phyloP scores from a whole-genome alignment of 352 stramenopile species.

The Phytophthora sojae region DNA sequence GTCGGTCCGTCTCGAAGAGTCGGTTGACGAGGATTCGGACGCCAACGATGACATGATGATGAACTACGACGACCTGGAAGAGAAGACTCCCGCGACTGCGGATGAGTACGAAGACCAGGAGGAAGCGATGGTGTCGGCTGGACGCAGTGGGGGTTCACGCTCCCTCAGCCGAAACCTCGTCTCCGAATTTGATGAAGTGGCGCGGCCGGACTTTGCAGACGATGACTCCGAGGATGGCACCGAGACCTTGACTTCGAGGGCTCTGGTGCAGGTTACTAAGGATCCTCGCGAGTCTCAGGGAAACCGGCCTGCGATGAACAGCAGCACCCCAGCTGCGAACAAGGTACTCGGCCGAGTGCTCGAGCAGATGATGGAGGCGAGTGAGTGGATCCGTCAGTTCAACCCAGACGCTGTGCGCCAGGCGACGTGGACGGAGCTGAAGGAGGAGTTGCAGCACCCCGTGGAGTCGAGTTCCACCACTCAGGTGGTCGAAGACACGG shows the following conservation, averaged over 20 bases:
- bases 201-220: not conserved
- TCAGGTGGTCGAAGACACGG: slow-evolving; percentile 1
- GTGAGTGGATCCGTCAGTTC: slow-evolving; percentile 1
- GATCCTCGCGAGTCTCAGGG: not conserved
- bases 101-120: not conserved
- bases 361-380: slow-evolving; percentile 2
- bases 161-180: slow-evolving; percentile 1
- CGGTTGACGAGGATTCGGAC: not conserved
- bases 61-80: not conserved
- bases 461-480: not conserved
- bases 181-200: slow-evolving; percentile 1
- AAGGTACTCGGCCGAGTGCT: not conserved
- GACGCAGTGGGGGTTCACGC: not conserved
- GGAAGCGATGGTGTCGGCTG: not conserved
- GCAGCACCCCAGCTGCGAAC: slow-evolving; percentile 5
- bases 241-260: too few species aligned
- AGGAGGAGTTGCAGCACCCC: not conserved
- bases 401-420: not conserved
- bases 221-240: not conserved
- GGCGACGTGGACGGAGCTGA: slow-evolving; percentile 2
- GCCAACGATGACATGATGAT: not conserved
- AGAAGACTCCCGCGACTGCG: not conserved
- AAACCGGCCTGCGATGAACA: not conserved
- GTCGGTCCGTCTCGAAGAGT: not conserved
- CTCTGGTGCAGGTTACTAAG: too few species aligned